A percentile compares a stretch with the other conserved stretches of the same genome.
Evolutionary conservation across 2,329 filamentous ascomycete species (phyloP).

Genomic region (Aspergillus awamori): DNA sequence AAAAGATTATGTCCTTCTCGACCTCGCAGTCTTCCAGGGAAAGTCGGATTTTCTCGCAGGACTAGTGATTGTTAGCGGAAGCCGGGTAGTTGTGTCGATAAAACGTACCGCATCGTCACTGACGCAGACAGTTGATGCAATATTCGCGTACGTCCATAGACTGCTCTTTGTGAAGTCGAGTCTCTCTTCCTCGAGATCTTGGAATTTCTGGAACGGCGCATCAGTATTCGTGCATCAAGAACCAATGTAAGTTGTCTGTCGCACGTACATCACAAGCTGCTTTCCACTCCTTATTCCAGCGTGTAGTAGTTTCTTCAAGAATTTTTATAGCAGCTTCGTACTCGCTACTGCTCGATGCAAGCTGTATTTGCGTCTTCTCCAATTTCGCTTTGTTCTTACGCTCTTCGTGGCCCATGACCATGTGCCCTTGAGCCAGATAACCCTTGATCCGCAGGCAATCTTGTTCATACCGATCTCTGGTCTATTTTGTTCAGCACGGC

Average conservation of each 20-base stretch:
- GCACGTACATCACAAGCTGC: constrained; percentile 74
- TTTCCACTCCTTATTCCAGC: constrained; percentile 99
- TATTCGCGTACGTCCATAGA: constrained; percentile 96
- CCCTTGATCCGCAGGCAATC: constrained; percentile 98
- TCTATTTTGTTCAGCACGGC: constrained; percentile 51
- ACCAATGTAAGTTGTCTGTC: neutral
- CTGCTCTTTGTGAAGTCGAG: constrained; percentile 98
- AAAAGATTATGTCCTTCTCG: constrained; percentile 85
- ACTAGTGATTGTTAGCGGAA: constrained; percentile 45
- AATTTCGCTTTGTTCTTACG: constrained; percentile 98
- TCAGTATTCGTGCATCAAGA: constrained; percentile 17
- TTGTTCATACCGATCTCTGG: constrained; percentile 92
- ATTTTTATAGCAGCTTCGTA: constrained; percentile 93
- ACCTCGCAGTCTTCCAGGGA: constrained; percentile 95
- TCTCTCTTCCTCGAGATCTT: constrained; percentile 95
- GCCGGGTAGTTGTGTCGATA: neutral
- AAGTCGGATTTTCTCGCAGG: constrained; percentile 93
- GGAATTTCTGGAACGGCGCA: constrained; percentile 72
- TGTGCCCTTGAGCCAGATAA: constrained; percentile 96
- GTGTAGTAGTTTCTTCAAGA: constrained; percentile 88
- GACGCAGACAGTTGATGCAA: constrained; percentile 94
- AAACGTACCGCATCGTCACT: constrained; percentile 77
- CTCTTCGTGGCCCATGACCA: constrained; percentile 99
- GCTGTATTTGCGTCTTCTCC: constrained; percentile 96
- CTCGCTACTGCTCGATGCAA: constrained; percentile 86